Base-by-base conservation (phyloP, 208 protist species). In the Leishmania tarentolae region DNA sequence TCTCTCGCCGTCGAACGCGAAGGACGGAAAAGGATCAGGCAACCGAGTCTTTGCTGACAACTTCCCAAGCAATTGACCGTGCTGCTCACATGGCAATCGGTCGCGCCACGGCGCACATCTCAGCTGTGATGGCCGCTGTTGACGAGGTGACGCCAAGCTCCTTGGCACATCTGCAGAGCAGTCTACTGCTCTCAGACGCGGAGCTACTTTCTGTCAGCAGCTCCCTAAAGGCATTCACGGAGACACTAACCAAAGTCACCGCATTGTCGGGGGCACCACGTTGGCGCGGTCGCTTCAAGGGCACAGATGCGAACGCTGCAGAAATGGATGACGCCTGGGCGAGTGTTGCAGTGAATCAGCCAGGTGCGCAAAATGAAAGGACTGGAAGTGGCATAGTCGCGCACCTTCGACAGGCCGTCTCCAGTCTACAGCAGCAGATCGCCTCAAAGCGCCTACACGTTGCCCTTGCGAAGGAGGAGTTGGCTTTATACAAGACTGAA, bases 401-500 rank as follows among this genome's bases (percentile, higher is more conserved):
- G 1, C 88, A 92, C 66, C 74, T 91, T 35, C 81, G 85, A n/a
- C 76, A 86, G 40, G 81, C 80, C 3, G 72, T 96, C n/a, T 70
- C 75, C 35, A 81, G 84, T 40, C 76, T 93, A 21, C 84, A 89
- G 61, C 76, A 70, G 21, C 76, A 50, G 3, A 83, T 94, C 19
- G 86, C 88, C 52, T 69, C 80, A 1, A 83, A 82, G 31, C 86
- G 92, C 1, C 79, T 96, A 52, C 78, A 77, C 7, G 81, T 97
- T 35, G 82, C 88, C 15, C 85, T 97, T 6, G 94, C 93, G 66
- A 96, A 96, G 79, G 92, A 96, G 72, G 93, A 97, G 59, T 52
- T 97, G 19, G 90, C 88, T 7, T 77, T 96, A 6, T 97, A 92
- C 83, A 94, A 94, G 77, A 83, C 74, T 4, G 89, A 96, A 53